Base-by-base conservation (phyloP, 345 rosid species). In the Populus ilicifolia region DNA sequence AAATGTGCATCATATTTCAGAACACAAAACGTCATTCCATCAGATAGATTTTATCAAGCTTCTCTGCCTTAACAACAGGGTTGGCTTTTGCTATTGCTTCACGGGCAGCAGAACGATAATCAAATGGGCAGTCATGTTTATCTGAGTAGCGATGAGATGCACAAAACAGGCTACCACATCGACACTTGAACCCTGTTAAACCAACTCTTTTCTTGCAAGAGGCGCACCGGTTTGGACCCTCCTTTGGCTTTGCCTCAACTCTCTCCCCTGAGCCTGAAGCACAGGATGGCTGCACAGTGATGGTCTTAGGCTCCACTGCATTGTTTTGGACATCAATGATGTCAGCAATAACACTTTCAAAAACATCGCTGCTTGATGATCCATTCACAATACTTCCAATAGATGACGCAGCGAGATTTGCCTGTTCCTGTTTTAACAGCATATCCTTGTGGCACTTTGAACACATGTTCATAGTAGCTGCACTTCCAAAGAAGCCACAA, bases 401-500 rank as follows among this genome's bases (percentile, higher is more conserved):
- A 21, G 94, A 85, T 62, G 94, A 86, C 39, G 89, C 89, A 2
- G 97, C 94, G 73, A 90, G 88, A 84, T 91, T 87, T 29, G 92
- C 88, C 50, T 94, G 93, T 79, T 92, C 92, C 82, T 92, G 91
- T 79, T 92, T 89, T 82, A 91, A 78, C 68, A 90, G 27, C 71
- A 82, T 82, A 76, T 81, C 91, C 89, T 94, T 92, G 91, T 94
- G 97, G 87, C 97, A 94, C 85, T 94, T 94, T 27, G 98, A 94
- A 74, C 98, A 94, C 97, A 94, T 90, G 82, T 94, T 94, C 96
- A 89, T 94, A 8, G 98, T 92, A 46, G 96, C 94, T 16, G 92
- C 89, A 68, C 96, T 94, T 79, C 97, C 97, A 33, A 90, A 94
- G 95, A 92, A 94, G 81, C 98, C 98, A 27, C 98, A 94, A 75